Base-by-base conservation (phyloP, 1,284 basidiomycete species). In the Xerocomus amazonicus region DNA sequence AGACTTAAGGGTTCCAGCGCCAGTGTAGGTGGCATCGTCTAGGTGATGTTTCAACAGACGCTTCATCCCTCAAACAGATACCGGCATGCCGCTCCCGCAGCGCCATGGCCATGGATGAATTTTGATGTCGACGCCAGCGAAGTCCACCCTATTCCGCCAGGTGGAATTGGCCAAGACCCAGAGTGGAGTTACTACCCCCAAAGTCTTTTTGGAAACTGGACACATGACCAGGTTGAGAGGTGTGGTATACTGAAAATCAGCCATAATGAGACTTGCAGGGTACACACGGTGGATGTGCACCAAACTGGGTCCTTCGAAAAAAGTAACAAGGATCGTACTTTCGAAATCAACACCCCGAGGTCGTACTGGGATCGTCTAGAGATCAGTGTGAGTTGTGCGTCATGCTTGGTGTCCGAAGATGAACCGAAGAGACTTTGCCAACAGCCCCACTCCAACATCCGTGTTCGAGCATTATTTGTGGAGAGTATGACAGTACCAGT, bases 131-230 rank as follows among this genome's bases (percentile, higher is more conserved):
- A 70, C 27, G 6, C n/a, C 13, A 61, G 60, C 14, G 53, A 61
- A 43, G 65, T 69, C 7, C 39, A 16, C 6, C 52, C 48, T 14
- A 48, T 56, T 34, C 51, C 48, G 1, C 57, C 58, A 8, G 52
- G 44, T 10, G 48, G 6, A 6, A 39, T 56, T 10, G 14, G 9
- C 27, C 37, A 9, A 26, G 47, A 54, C 29, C 19, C 48, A 28
- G 47, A 58, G 43, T 71, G 69, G 68, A 33, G 33, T 16, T 42
- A 13, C 3, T 80, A 80, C 52, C 79, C 79, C 5, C 69, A 77
- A 52, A 75, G 74, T 12, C 59, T 68, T 9, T 80, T 78, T 55
- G 73, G 73, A 27, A 80, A 79, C 57, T 80, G 79, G 79, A 78
- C 75, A 3, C 54, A 52, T 6, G 57, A 58, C 9, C 78, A 78